phyloP scores from a whole-genome alignment of 306 rosid species.

The Ceratonia siliqua region DNA sequence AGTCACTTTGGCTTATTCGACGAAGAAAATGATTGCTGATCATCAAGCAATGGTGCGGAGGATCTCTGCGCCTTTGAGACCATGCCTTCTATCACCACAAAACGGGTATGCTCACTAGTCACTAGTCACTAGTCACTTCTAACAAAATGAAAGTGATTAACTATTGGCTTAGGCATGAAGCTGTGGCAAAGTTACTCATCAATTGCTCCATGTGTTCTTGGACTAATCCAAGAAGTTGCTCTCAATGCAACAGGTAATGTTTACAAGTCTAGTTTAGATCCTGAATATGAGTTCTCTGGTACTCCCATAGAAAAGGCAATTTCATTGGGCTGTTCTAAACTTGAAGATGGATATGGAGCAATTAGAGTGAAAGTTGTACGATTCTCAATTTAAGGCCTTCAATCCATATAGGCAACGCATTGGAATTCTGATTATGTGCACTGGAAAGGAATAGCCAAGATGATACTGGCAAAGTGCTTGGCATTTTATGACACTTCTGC shows the following conservation, averaged over 20 bases:
- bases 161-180: not conserved
- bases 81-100: not conserved
- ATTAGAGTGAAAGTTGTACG: not conserved
- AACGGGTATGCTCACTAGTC: too few species aligned
- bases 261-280: not conserved
- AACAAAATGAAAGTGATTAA: not conserved
- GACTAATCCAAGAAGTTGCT: not conserved
- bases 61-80: not conserved
- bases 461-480: not conserved
- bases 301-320: not conserved
- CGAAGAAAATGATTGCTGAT: not conserved
- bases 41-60: not conserved
- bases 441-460: too few species aligned
- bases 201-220: not conserved
- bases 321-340: not conserved
- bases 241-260: not conserved
- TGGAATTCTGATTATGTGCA: not conserved
- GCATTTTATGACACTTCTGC: not conserved
- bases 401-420: not conserved
- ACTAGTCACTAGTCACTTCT: too few species aligned
- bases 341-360: not conserved
- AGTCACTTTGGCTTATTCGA: not conserved
- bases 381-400: not conserved
- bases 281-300: not conserved
- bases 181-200: not conserved